Evolutionary conservation across 2,329 filamentous ascomycete genomes (phyloP), one percentile per base, ranked within the genome.

Genomic region (Pseudogymnoascus sp.): DNA sequence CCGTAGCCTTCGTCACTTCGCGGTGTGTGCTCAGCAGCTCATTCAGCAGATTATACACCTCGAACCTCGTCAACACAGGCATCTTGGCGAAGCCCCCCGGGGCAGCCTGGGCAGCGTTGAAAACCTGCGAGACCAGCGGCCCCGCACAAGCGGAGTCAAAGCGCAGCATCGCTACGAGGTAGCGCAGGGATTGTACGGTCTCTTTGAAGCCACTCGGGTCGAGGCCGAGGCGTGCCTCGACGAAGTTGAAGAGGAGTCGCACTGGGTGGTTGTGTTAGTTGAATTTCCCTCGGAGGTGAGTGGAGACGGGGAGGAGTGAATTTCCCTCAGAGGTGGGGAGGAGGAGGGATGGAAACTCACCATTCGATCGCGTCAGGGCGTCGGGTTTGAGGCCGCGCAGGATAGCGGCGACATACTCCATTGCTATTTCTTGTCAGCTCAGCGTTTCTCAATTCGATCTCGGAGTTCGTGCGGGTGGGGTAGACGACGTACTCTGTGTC

Each of bases 161-260:
- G 10, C 62, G 39, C 6, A 21, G 25, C 64, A 65, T 65, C 3
- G 21, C 10, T 8, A 34, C 16, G 0, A 65, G 64, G 5, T 21
- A n/a, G 21, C 45, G 37, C 4, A 65, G 23, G 16, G 34, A 41
- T n/a, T 54, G 43, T 5, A 31, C 25, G 11, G 61, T 31, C 23
- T 65, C 61, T 25, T 65, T 65, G n/a, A 65, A 11, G 25, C 64
- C 61, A 2, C 19, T 16, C 6, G 16, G 13, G 23, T 64, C 63
- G 37, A 28, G 23, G 6, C 48, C n/a, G 19, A 64, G 28, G 19
- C 60, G 34, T n/a, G 36, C 7, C n/a, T 37, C 13, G 8, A 64
- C 14, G 28, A 51, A 64, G 25, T 64, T 21, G 5, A 62, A 31
- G 8, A 64, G 39, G 14, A 63, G 14, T 14, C 11, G 23, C 4